Evolutionary conservation across 2,329 filamentous ascomycete genomes (phyloP), one percentile per base, ranked within the genome.

Genomic region (Trichoderma aggressivum): DNA sequence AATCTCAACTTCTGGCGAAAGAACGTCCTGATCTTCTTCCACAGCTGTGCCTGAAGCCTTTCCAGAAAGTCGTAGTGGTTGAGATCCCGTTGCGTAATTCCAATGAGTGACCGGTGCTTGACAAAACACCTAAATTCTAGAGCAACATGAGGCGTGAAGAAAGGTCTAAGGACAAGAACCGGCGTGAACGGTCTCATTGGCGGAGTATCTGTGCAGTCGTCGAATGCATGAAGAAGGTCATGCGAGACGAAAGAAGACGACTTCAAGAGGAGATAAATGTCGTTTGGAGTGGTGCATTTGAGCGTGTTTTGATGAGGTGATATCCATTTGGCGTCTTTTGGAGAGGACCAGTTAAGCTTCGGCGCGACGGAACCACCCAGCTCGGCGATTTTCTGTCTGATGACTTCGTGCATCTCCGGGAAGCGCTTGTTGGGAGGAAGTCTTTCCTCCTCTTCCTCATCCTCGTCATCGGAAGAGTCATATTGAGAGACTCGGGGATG

Each of bases 81-180:
- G 65, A 95, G 86, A 79, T 98, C 95, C 6, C 96, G 89, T 82
- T 98, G 96, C 39, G 91, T 92, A 71, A 98, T 90, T 72, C 90
- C 94, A 53, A 99, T 86, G 18, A 99, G 86, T 68, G 88, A 89
- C 12, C 93, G 87, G 71, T 94, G 86, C 76, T 95, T 93, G 50
- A 98, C 96, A 78, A 98, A 99, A 80, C 94, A 98, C 28, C 96
- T 89, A 81, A 99, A 99, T 80, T 99, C 96, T 71, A 98, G 89
- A 0, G 94, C 92, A 0, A 94, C 94, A 79, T 98, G 96, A 69
- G 96, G 90, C 73, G 90, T 91, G 81, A 97, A 93, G 82, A 92
- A 95, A 79, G 97, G 93, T 39, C 96, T 90, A 11, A 99, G 87
- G 3, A 98, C 91, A 1, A 99, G 89, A 39, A 94, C 87, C 69